Conservation (phyloP, 2,329 filamentous ascomycete species). For the Huntiella decipiens region DNA sequence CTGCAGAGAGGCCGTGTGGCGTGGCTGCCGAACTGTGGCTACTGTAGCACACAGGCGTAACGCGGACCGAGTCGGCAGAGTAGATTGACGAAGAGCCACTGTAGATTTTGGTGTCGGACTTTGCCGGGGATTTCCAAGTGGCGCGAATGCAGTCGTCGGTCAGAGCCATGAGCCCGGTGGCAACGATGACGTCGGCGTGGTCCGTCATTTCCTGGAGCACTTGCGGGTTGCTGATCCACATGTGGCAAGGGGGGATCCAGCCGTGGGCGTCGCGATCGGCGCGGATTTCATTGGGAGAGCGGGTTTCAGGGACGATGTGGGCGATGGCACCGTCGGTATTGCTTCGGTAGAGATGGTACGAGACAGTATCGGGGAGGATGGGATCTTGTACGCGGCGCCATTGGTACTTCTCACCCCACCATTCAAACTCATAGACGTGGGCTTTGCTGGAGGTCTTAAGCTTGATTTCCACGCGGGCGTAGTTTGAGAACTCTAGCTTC, state of each 20-base stretch:
- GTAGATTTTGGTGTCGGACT: constrained; percentile 15
- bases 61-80: neutral
- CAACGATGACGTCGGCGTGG: constrained; percentile 72
- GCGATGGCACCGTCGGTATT: constrained; percentile 48
- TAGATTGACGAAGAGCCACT: constrained; percentile 13
- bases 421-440: constrained; percentile 79
- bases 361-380: constrained; percentile 44
- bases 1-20: too few relatives aligned
- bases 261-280: constrained; percentile 63
- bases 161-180: constrained; percentile 73
- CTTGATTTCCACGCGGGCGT: constrained; percentile 72
- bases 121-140: constrained; percentile 34
- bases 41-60: neutral
- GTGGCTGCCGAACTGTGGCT: too few relatives aligned
- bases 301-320: constrained; percentile 64
- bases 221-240: constrained; percentile 68
- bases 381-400: constrained; percentile 63
- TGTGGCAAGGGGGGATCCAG: constrained; percentile 77
- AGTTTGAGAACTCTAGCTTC: constrained; percentile 92
- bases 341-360: constrained; percentile 61
- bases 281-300: constrained; percentile 49
- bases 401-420: constrained; percentile 72
- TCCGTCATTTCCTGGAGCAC: constrained; percentile 55
- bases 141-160: constrained; percentile 82
- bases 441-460: constrained; percentile 41